Evolutionary conservation across 495 filamentous ascomycete species (phyloP).

Genomic region (Penicillium chermesinum): DNA sequence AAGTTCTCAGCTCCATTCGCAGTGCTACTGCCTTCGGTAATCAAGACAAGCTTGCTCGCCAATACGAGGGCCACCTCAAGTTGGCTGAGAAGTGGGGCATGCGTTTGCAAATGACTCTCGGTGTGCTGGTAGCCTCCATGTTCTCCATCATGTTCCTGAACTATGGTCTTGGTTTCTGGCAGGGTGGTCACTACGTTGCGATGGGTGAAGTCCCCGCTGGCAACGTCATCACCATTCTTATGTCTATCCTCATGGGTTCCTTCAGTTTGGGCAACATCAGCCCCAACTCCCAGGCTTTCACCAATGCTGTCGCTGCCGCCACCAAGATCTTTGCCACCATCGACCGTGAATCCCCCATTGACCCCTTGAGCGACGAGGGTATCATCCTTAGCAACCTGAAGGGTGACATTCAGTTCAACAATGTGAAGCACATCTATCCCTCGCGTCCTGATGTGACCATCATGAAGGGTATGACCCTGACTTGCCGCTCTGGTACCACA

Average conservation of each 20-base stretch:
- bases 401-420: slow-evolving; percentile 74
- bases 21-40: slow-evolving; percentile 93
- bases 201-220: slow-evolving; percentile 53
- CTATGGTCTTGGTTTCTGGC: slow-evolving; percentile 93
- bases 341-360: slow-evolving; percentile 80
- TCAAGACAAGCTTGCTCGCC: slow-evolving; percentile 76
- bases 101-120: slow-evolving; percentile 65
- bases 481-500: slow-evolving; percentile 78
- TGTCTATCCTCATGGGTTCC: slow-evolving; percentile 87
- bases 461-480: slow-evolving; percentile 73
- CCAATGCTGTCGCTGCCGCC: slow-evolving; percentile 73
- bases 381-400: slow-evolving; percentile 63
- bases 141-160: slow-evolving; percentile 80
- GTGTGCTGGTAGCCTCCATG: slow-evolving; percentile 74
- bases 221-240: slow-evolving; percentile 67
- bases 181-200: slow-evolving; percentile 76
- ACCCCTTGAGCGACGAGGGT: slow-evolving; percentile 70
- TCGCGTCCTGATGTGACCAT: slow-evolving; percentile 84
- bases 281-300: slow-evolving; percentile 80
- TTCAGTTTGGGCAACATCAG: slow-evolving; percentile 86
- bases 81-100: slow-evolving; percentile 72
- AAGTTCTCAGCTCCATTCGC: slow-evolving; percentile 89
- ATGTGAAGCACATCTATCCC: slow-evolving; percentile 90
- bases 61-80: slow-evolving; percentile 72
- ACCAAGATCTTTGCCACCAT: slow-evolving; percentile 90